phyloP scores from a whole-genome alignment of 2,329 filamentous ascomycete species.

The Alternaria brassicicola region DNA sequence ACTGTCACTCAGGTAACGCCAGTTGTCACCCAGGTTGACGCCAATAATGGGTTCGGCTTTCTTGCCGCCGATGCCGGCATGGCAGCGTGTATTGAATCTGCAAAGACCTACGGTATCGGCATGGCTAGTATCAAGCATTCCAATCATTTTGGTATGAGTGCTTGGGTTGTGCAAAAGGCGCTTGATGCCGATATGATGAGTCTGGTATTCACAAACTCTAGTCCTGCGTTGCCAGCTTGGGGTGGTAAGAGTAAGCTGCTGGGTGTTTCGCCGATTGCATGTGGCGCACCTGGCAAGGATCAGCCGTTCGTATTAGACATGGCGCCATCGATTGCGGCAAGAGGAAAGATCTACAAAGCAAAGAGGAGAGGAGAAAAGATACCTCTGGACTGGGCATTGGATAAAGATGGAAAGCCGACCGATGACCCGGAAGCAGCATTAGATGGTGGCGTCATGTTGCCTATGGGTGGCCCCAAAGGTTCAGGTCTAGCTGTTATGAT shows the following conservation, averaged over 20 bases:
- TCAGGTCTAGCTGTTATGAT: conserved; percentile 81
- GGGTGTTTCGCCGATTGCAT: conserved; percentile 75
- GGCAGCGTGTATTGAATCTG: conserved; percentile 69
- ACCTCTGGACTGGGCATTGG: conserved; percentile 74
- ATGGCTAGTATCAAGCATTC: conserved; percentile 77
- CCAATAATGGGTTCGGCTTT: conserved; percentile 76
- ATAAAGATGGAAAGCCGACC: conserved; percentile 69
- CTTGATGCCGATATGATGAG: conserved; percentile 70
- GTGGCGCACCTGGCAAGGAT: conserved; percentile 69
- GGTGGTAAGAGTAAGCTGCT: conserved; percentile 71
- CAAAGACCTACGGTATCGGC: conserved; percentile 71
- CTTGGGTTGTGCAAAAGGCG: conserved; percentile 79
- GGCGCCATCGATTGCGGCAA: conserved; percentile 70
- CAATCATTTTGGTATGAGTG: conserved; percentile 85
- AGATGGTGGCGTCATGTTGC: conserved; percentile 71
- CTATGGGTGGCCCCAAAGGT: conserved; percentile 85
- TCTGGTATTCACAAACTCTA: conserved; percentile 65
- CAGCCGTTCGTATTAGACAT: conserved; percentile 74
- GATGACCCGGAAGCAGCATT: conserved; percentile 74
- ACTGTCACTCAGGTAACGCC: conserved; percentile 67
- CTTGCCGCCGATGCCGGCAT: conserved; percentile 71
- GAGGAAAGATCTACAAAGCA: conserved; percentile 75
- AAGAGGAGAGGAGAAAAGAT: conserved; percentile 70
- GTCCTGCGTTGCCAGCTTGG: conserved; percentile 73
- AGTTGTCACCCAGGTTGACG: conserved; percentile 69